These are phyloP conservation scores for Coemansia sp. DNA, from an alignment of 192 early-diverging fungal genomes.

Conservation along the genomic window DNA sequence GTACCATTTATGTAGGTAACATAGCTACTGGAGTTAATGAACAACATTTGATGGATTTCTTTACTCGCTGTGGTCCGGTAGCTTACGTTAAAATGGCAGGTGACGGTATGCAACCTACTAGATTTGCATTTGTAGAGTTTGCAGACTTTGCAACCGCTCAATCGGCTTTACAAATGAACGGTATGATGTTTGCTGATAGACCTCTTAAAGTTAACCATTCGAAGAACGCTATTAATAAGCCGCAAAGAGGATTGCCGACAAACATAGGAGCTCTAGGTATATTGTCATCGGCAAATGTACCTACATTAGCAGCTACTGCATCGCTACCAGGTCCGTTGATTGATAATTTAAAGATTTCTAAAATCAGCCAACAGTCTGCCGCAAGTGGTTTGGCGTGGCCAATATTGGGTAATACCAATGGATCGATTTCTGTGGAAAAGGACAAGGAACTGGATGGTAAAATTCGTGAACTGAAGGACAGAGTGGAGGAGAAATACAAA, in stretches of 20 bases:
- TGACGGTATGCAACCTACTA: conserved; percentile 61
- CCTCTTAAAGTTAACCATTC: conserved; percentile 73
- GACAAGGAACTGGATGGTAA: conserved; percentile 1
- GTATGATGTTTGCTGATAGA: conserved; percentile 62
- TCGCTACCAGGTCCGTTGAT: conserved; percentile 21
- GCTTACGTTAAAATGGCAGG: conserved; percentile 77
- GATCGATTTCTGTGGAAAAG: neutral
- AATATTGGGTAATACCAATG: conserved; percentile 26
- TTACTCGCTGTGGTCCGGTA: conserved; percentile 64
- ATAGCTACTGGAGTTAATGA: conserved; percentile 58
- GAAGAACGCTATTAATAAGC: conserved; percentile 77
- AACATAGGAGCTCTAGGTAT: neutral
- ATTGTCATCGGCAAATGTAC: conserved; percentile 7
- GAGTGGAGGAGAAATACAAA: conserved; percentile 23
- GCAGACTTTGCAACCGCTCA: conserved; percentile 58
- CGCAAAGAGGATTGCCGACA: neutral
- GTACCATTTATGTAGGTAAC: conserved; percentile 78
- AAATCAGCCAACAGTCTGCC: neutral
- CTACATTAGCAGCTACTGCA: conserved; percentile 37
- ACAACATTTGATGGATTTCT: conserved; percentile 63
- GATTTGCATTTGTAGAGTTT: conserved; percentile 84
- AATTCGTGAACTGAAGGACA: conserved; percentile 20
- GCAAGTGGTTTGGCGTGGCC: conserved; percentile 39
- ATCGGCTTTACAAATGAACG: conserved; percentile 65
- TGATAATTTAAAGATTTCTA: conserved; percentile 10